phyloP scores from a whole-genome alignment of 179 eudicot genomes.

The Spergularia azorica region DNA sequence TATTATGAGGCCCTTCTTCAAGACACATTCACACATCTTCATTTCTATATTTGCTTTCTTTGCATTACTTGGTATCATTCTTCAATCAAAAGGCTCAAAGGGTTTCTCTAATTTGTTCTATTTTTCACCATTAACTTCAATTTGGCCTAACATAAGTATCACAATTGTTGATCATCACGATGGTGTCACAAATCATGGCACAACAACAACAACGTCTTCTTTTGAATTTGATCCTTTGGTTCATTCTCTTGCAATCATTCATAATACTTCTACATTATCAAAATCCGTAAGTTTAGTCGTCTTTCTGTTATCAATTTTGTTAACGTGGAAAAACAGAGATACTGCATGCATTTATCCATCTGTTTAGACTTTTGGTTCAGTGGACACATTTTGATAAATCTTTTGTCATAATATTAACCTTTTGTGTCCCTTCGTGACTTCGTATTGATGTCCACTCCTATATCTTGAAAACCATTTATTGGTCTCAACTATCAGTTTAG shows the following conservation, averaged over 20 bases:
- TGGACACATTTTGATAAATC: too few relatives aligned
- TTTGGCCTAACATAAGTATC: not conserved
- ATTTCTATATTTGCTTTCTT: constrained; percentile 26
- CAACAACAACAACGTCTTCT: not conserved
- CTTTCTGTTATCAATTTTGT: not conserved
- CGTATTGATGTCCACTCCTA: too few relatives aligned
- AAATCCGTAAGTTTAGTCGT: constrained; percentile 24
- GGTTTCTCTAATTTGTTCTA: constrained; percentile 23
- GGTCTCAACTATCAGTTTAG: too few relatives aligned
- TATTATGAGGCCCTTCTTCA: constrained; percentile 25
- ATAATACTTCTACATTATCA: constrained; percentile 32
- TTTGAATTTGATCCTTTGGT: constrained; percentile 22
- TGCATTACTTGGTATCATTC: constrained; percentile 23
- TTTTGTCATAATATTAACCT: too few relatives aligned
- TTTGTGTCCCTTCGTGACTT: too few relatives aligned
- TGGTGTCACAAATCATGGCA: constrained; percentile 4
- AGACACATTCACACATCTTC: constrained; percentile 16
- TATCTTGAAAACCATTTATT: too few relatives aligned
- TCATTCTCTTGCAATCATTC: constrained; percentile 35
- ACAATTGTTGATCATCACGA: not conserved
- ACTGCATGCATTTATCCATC: too few relatives aligned
- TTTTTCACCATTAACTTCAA: constrained; percentile 16
- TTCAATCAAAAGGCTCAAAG: constrained; percentile 25
- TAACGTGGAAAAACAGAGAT: too few relatives aligned
- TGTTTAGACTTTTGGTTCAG: too few relatives aligned